These are phyloP conservation scores for Penicillium subrubescens DNA, from an alignment of 495 filamentous ascomycete genomes.

Conservation along the genomic window DNA sequence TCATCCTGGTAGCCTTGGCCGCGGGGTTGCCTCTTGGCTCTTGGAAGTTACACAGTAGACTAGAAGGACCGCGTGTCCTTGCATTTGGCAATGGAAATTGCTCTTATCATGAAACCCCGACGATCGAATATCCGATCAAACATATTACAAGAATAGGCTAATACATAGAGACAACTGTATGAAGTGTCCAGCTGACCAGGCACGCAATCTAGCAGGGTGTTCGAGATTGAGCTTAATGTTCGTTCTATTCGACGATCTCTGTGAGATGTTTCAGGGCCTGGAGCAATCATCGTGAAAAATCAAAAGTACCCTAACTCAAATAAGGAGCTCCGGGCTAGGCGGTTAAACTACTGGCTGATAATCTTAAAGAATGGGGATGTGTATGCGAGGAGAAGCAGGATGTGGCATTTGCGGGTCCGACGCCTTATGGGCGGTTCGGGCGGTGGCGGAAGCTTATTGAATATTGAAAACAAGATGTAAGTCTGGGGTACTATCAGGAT, in stretches of 20 bases:
- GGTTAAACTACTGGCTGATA: background rate
- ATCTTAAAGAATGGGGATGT: background rate
- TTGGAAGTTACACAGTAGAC: background rate
- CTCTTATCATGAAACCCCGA: background rate
- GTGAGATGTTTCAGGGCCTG: background rate
- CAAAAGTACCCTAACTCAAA: background rate
- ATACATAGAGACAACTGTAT: background rate
- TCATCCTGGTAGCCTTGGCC: background rate
- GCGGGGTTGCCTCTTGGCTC: background rate
- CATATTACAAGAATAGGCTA: too few species aligned
- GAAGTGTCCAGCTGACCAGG: constrained; percentile 14
- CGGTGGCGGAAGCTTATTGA: constrained; percentile 14
- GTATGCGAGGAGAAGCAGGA: background rate
- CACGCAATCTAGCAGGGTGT: constrained; percentile 10
- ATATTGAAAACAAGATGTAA: background rate
- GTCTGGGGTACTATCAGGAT: background rate
- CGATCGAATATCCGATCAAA: background rate
- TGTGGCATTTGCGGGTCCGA: constrained; percentile 6
- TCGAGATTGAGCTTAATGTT: constrained; percentile 16
- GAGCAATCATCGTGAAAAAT: background rate
- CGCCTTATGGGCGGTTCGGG: constrained; percentile 2
- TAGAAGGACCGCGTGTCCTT: background rate
- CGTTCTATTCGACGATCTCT: constrained; percentile 12
- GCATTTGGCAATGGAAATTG: background rate
- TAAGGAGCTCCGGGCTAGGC: background rate